Percentiles rank a stretch among this genome's conserved stretches.
Evolutionary conservation across 73 alveolate genomes (phyloP).

Genomic region (Tetrahymena malaccensis): DNA sequence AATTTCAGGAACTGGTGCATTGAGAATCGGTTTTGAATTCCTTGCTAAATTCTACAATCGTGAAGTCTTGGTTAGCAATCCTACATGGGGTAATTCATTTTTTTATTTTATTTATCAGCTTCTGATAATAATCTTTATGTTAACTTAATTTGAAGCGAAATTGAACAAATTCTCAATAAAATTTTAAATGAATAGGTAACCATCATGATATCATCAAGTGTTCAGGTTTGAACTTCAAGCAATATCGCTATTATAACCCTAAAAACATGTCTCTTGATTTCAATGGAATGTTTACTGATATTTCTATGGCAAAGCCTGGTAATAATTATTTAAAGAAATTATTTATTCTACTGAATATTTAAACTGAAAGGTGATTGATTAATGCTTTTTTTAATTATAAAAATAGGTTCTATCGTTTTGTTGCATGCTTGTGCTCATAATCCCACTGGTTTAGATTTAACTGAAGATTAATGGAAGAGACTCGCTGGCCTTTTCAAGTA

Average conservation of each 20-base stretch:
- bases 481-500: constrained; percentile 31
- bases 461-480: constrained; percentile 52
- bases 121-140: not conserved
- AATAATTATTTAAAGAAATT: not conserved
- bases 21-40: constrained; percentile 84
- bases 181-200: constrained; percentile 13
- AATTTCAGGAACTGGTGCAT: constrained; percentile 94
- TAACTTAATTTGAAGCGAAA: not conserved
- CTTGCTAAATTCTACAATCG: constrained; percentile 52
- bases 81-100: constrained; percentile 82
- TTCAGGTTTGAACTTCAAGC: constrained; percentile 63
- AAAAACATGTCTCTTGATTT: constrained; percentile 78
- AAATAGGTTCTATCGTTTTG: constrained; percentile 72
- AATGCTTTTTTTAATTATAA: constrained; percentile 5
- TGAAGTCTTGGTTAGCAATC: constrained; percentile 69
- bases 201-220: constrained; percentile 71
- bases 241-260: constrained; percentile 85
- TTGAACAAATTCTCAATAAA: not conserved
- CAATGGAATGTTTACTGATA: constrained; percentile 73
- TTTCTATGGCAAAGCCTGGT: constrained; percentile 45
- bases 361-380: no score
- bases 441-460: constrained; percentile 98
- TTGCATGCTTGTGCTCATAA: constrained; percentile 98
- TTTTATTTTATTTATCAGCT: not conserved
- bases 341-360: no score